These are phyloP conservation scores for Lineolata rhizophorae DNA, from an alignment of 495 filamentous ascomycete species.

Conservation along the genomic window DNA sequence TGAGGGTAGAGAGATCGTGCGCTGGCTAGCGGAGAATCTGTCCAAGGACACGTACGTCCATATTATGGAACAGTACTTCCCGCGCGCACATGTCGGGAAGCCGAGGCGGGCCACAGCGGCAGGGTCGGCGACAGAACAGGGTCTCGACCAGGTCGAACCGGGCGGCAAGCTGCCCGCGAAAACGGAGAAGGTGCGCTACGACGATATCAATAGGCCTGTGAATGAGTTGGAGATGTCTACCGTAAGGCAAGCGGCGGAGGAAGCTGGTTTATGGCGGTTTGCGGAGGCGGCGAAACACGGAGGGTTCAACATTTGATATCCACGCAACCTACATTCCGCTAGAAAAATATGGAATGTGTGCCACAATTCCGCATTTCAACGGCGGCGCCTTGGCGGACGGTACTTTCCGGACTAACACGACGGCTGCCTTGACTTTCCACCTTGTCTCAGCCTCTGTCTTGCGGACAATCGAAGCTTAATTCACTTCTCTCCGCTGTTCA, in stretches of 20 bases:
- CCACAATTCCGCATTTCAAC: too few species aligned
- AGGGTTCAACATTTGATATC: conserved; percentile 44
- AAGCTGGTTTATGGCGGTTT: conserved; percentile 54
- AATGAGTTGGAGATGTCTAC: conserved; percentile 34
- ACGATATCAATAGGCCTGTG: conserved; percentile 53
- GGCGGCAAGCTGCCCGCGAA: conserved; percentile 7
- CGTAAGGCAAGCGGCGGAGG: conserved; percentile 39
- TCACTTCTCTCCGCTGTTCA: too few species aligned
- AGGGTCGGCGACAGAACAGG: conserved; percentile 3
- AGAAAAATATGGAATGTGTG: too few species aligned
- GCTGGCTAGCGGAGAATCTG: conserved; percentile 42
- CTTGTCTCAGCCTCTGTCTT: too few species aligned
- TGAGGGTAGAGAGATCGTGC: conserved; percentile 45
- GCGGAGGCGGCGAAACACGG: conserved; percentile 45
- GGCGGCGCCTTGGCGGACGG: too few species aligned
- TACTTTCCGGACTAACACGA: too few species aligned
- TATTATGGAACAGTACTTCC: conserved; percentile 51
- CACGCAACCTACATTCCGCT: too few species aligned
- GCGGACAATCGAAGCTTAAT: too few species aligned
- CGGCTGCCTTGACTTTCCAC: too few species aligned
- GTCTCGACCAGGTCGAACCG: conserved; percentile 5
- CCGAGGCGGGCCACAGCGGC: conserved; percentile 19
- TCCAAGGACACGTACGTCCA: conserved; percentile 39
- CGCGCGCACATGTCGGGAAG: conserved; percentile 56
- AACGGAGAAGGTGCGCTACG: conserved; percentile 32